phyloP scores from a whole-genome alignment of 345 rosid species.

The Lepidium sativum region DNA sequence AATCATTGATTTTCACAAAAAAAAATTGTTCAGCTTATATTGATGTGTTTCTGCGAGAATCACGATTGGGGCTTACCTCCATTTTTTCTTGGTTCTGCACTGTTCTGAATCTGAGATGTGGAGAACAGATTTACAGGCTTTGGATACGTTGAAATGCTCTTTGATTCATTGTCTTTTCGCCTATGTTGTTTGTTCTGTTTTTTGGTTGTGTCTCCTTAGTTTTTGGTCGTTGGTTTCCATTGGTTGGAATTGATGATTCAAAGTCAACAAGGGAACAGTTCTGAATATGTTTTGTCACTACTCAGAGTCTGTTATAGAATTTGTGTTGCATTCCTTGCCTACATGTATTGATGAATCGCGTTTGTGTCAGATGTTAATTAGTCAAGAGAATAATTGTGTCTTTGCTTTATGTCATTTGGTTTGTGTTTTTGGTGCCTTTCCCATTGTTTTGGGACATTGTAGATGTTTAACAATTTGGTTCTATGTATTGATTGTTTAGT shows the following conservation, averaged over 20 bases:
- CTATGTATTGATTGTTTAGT: not conserved
- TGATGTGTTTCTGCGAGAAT: not conserved
- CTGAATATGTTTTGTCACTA: not conserved
- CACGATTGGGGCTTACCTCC: not conserved
- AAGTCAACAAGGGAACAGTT: not conserved
- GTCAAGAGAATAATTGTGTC: not conserved
- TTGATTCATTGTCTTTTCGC: not conserved
- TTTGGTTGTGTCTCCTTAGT: not conserved
- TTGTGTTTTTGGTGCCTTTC: slow-evolving; percentile 9
- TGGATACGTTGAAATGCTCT: not conserved
- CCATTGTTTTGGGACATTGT: not conserved
- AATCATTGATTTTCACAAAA: not conserved
- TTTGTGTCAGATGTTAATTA: not conserved
- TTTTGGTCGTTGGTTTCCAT: not conserved
- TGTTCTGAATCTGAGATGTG: not conserved
- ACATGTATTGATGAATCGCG: not conserved
- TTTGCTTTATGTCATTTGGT: slow-evolving; percentile 1
- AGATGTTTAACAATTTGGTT: not conserved
- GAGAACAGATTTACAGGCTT: not conserved
- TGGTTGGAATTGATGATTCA: not conserved
- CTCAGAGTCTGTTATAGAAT: not conserved
- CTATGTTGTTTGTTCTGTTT: not conserved
- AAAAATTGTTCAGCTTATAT: not conserved
- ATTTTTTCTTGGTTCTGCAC: not conserved
- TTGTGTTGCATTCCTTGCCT: not conserved